Evolutionary conservation across 768 basidiomycete species (phyloP).

Genomic region (Glaciozyma martinii): DNA sequence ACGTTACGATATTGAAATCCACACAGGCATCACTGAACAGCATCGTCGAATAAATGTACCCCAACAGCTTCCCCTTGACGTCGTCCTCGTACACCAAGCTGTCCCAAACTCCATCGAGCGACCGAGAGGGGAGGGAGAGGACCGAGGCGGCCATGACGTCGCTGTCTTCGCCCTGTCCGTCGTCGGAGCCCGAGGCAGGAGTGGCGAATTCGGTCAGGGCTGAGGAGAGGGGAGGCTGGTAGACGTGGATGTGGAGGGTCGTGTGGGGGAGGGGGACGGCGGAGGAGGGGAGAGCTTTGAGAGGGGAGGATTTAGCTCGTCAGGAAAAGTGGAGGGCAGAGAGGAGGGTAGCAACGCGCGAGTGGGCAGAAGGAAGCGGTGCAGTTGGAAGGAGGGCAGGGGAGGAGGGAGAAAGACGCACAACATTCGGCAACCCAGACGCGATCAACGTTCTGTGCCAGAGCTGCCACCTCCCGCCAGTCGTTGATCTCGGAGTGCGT

Average conservation of each 20-base stretch:
- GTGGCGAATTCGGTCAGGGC: constrained; percentile 53
- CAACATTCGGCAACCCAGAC: constrained; percentile 57
- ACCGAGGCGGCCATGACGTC: constrained; percentile 81
- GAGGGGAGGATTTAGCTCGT: not conserved
- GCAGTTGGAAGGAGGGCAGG: too few relatives aligned
- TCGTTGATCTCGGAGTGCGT: constrained; percentile 64
- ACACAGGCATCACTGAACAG: constrained; percentile 65
- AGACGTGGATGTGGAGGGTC: constrained; percentile 70
- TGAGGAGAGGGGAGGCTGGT: constrained; percentile 66
- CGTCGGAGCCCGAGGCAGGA: constrained; percentile 9
- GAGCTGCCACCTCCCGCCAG: constrained; percentile 66
- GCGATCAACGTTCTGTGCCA: constrained; percentile 64
- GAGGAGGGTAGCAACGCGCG: not conserved
- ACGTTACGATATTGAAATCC: constrained; percentile 69
- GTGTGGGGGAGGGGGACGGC: constrained; percentile 13
- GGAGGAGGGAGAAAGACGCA: constrained; percentile 31
- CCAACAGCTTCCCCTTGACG: constrained; percentile 77
- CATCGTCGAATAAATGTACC: constrained; percentile 85
- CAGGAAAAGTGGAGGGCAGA: not conserved
- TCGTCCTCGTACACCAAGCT: constrained; percentile 70
- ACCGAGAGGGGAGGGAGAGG: constrained; percentile 71
- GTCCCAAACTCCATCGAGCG: constrained; percentile 83
- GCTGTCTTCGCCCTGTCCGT: constrained; percentile 53
- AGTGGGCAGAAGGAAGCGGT: too few relatives aligned
- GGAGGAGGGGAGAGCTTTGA: constrained; percentile 1